Percentiles rank a stretch among this genome's conserved stretches.
phyloP scores from a whole-genome alignment of 805 yeast species.

The Lipomyces yamadae region DNA sequence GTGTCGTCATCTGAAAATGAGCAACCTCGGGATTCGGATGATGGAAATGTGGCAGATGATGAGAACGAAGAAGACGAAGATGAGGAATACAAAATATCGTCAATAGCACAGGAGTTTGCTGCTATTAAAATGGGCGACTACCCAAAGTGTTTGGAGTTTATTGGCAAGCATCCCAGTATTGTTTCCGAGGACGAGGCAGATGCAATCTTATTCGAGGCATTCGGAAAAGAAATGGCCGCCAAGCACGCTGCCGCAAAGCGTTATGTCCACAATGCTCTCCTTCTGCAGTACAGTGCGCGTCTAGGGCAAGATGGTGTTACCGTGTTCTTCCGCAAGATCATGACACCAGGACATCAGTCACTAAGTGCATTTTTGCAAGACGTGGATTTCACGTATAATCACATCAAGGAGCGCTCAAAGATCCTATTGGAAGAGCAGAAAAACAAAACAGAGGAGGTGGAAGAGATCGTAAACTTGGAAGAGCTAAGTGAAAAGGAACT shows the following conservation, averaged over 20 bases:
- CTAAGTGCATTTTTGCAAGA: constrained; percentile 71
- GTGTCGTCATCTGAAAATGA: constrained; percentile 20
- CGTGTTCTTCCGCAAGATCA: constrained; percentile 68
- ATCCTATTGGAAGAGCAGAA: constrained; percentile 61
- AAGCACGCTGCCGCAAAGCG: constrained; percentile 60
- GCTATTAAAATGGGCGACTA: constrained; percentile 57
- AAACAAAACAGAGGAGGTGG: constrained; percentile 45
- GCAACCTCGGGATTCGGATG: constrained; percentile 12
- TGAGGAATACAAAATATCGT: constrained; percentile 50
- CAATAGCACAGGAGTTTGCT: constrained; percentile 70
- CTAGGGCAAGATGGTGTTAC: constrained; percentile 58
- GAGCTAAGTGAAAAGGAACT: constrained; percentile 28
- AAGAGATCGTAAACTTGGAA: constrained; percentile 48
- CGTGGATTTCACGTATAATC: constrained; percentile 72
- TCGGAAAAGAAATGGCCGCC: constrained; percentile 75
- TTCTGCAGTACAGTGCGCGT: constrained; percentile 69
- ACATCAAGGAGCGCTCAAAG: constrained; percentile 75
- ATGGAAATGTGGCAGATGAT: constrained; percentile 19
- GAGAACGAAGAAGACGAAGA: constrained; percentile 29
- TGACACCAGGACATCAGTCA: constrained; percentile 63
- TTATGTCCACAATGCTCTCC: constrained; percentile 77
- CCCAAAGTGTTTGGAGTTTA: constrained; percentile 56
- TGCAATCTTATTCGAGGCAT: constrained; percentile 89
- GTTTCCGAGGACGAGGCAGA: constrained; percentile 86
- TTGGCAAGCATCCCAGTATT: constrained; percentile 64